Percentiles rank a stretch among this genome's conserved stretches.
Conservation (phyloP, 2,329 filamentous ascomycete species). For the Zarea fungicola region DNA sequence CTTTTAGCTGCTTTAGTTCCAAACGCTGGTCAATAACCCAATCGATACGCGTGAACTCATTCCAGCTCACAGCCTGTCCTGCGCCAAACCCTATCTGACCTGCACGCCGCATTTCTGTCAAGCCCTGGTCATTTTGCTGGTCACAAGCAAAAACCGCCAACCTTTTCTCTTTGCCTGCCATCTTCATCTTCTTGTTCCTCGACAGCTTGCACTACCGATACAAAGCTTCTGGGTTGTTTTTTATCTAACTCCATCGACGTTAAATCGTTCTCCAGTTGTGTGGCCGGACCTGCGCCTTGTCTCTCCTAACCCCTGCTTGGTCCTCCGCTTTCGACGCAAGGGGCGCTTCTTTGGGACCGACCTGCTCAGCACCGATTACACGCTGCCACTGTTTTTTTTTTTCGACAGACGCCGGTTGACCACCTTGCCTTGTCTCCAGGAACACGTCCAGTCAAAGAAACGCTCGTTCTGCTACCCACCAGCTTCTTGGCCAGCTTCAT, state of each 20-base stretch:
- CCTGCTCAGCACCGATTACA: background rate
- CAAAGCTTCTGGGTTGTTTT: background rate
- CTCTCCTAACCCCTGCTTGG: constrained; percentile 11
- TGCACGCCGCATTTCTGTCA: background rate
- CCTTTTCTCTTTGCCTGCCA: background rate
- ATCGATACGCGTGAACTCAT: constrained; percentile 6
- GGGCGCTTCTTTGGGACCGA: background rate
- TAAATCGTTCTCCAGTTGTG: background rate
- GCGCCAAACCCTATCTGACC: constrained; percentile 2
- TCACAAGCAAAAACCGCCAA: background rate
- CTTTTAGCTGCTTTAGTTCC: background rate
- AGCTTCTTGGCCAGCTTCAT: constrained; percentile 10
- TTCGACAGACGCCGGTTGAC: background rate
- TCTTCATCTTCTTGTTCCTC: background rate
- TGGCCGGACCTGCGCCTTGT: constrained; percentile 5
- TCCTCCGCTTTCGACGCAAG: constrained; percentile 12
- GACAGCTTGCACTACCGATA: background rate
- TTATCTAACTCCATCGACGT: background rate
- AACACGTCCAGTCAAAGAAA: background rate
- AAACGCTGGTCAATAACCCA: background rate
- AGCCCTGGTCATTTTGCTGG: background rate
- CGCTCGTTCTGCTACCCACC: background rate
- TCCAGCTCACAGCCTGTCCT: constrained; percentile 1
- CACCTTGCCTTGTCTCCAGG: background rate
- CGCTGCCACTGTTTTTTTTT: background rate